Evolutionary conservation across 345 rosid species (phyloP), one percentile per base, ranked within the genome.

Genomic region (Limnanthes douglasii): DNA sequence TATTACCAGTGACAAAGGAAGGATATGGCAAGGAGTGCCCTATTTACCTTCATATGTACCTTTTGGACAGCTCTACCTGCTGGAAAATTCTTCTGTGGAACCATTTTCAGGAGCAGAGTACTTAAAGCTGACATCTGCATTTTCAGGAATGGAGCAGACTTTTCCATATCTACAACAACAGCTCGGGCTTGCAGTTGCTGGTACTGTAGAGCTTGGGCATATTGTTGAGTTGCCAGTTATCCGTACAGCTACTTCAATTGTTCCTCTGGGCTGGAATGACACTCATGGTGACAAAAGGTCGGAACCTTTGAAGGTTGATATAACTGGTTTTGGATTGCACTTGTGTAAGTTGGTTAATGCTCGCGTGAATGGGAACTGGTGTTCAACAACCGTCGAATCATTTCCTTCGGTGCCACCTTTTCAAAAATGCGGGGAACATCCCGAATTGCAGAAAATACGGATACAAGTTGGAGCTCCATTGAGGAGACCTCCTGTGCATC

Each of bases 291-390:
- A 64, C 39, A 83, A 79, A 60, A 88, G 66, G 35, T 60, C 64
- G 33, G 92, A 88, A 43, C 84, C 78, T 19, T 64, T 88, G 37
- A 88, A 83, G 56, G 84, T 88, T 55, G 97, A 83, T 74, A 70
- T 88, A 49, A 65, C 73, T 26, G 97, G 97, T 44, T 74, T 56
- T 59, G 75, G 95, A 42, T 70, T 88, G 75, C 97, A 88, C 59
- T 64, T 83, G 48, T 83, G 97, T 52, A 61, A 71, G 11, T 53
- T 83, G 49, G 71, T 88, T 52, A 86, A 83, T 47, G 97, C 95
- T 46, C 86, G 74, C 66, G 95, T 88, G 40, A 83, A 88, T 56
- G 94, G 95, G 44, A 70, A 62, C 77, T 88, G 97, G 97, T 80
- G 90, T 43, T 72, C 95, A 47, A 88, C 97, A 21, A 58, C 69